Evolutionary conservation across 148 eudicot genomes (phyloP).

Genomic region (Hydrangea macrophylla): DNA sequence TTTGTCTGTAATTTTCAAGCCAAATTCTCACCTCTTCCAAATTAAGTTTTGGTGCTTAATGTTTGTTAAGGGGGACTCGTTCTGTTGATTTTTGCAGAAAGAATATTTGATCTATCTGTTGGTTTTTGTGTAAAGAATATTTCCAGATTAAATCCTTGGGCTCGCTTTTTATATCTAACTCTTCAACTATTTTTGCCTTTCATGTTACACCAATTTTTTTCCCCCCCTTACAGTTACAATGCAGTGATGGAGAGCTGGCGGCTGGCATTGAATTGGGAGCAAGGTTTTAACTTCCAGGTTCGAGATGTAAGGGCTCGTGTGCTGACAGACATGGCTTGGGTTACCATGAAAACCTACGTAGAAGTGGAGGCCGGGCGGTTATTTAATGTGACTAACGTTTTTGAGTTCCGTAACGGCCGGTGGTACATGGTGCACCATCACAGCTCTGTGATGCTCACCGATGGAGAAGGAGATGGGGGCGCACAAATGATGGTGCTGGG

Average conservation of each 20-base stretch:
- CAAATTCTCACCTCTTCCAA: no score
- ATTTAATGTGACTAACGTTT: slow-evolving; percentile 63
- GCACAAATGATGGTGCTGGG: slow-evolving; percentile 51
- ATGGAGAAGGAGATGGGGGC: slow-evolving; percentile 59
- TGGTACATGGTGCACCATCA: slow-evolving; percentile 99
- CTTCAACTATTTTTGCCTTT: not conserved
- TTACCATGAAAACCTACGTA: slow-evolving; percentile 71
- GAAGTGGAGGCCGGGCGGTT: slow-evolving; percentile 47
- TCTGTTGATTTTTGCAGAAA: no score
- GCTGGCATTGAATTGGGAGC: slow-evolving; percentile 67
- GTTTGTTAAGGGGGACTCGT: no score
- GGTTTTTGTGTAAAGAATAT: no score
- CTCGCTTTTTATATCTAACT: no score
- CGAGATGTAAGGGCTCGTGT: slow-evolving; percentile 72
- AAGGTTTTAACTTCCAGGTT: slow-evolving; percentile 57
- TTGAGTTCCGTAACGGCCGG: slow-evolving; percentile 67
- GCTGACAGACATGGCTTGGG: slow-evolving; percentile 83
- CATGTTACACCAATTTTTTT: not conserved
- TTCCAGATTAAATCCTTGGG: no score
- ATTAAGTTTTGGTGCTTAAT: no score
- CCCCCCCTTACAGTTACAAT: slow-evolving; percentile 41
- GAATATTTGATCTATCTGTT: no score
- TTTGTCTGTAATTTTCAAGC: no score
- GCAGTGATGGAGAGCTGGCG: slow-evolving; percentile 85
- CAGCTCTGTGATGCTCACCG: slow-evolving; percentile 54